A percentile compares a stretch with the other conserved stretches of the same genome.
Conservation (phyloP, 257 asterid species). For the Primulina eburnea region DNA sequence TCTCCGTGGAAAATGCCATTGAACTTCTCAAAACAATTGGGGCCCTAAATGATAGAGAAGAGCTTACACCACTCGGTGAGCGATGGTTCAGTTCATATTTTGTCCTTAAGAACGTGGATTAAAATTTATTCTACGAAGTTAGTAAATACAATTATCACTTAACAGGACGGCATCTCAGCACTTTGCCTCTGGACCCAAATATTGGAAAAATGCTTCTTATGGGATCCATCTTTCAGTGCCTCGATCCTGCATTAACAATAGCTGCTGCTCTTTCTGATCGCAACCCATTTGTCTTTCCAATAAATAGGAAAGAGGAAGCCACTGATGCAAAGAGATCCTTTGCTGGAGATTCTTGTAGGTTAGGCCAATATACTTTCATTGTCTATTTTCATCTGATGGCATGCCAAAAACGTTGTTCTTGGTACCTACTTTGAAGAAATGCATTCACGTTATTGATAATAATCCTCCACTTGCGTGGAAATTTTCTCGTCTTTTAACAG, state of each 20-base stretch:
- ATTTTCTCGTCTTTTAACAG: slow-evolving; percentile 38
- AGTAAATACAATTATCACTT: slow-evolving; percentile 15
- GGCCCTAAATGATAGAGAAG: slow-evolving; percentile 82
- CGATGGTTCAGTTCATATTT: slow-evolving; percentile 15
- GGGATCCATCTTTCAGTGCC: slow-evolving; percentile 96
- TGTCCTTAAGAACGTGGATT: slow-evolving; percentile 7
- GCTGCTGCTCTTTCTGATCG: slow-evolving; percentile 96
- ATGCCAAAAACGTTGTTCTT: not conserved
- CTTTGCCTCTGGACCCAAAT: slow-evolving; percentile 93
- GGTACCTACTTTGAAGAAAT: slow-evolving; percentile 2
- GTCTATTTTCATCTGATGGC: slow-evolving; percentile 22
- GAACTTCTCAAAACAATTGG: slow-evolving; percentile 97
- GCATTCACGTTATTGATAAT: not conserved
- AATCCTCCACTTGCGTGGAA: slow-evolving; percentile 20
- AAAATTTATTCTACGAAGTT: slow-evolving; percentile 9
- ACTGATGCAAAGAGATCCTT: slow-evolving; percentile 86
- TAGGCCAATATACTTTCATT: slow-evolving; percentile 23
- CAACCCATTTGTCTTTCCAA: slow-evolving; percentile 91
- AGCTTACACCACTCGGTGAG: slow-evolving; percentile 94
- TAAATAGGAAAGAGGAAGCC: slow-evolving; percentile 82
- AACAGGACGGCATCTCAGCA: slow-evolving; percentile 83
- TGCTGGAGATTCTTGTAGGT: slow-evolving; percentile 99
- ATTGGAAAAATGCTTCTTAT: slow-evolving; percentile 98
- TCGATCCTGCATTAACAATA: slow-evolving; percentile 85
- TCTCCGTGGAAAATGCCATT: slow-evolving; percentile 84